These are phyloP conservation scores for Amoebophrya sp. DNA, from an alignment of 169 alveolate species.

Conservation along the genomic window DNA sequence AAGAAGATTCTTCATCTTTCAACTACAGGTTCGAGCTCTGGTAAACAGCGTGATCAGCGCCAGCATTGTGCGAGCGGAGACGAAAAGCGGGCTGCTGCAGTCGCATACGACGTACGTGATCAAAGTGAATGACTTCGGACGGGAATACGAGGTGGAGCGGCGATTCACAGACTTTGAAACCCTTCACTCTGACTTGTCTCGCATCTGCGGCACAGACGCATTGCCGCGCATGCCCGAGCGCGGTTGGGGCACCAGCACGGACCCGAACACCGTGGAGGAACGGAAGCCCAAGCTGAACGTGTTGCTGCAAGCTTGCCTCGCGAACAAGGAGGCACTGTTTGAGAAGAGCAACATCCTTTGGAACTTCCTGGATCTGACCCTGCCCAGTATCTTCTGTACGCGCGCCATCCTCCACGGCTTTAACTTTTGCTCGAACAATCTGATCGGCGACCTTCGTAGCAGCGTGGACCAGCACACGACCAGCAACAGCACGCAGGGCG, in stretches of 20 bases:
- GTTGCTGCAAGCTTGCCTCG: background rate
- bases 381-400: background rate
- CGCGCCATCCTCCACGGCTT: background rate
- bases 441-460: background rate
- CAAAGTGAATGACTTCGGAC: slow-evolving; percentile 22
- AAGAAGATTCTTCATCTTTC: background rate
- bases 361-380: background rate
- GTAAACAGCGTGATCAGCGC: background rate
- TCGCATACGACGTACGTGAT: slow-evolving; percentile 1
- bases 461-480: too few species aligned
- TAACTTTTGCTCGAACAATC: background rate
- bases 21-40: background rate
- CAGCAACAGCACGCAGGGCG: too few species aligned
- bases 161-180: background rate
- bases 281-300: slow-evolving; percentile 4
- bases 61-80: background rate
- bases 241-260: background rate
- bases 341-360: background rate
- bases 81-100: background rate
- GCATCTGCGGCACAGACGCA: slow-evolving; percentile 1
- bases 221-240: background rate
- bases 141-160: background rate
- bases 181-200: background rate
- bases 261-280: background rate
- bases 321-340: slow-evolving; percentile 7